Evolutionary conservation across 1,139 yeast genomes (phyloP).

Genomic region (Pichia sp.): DNA sequence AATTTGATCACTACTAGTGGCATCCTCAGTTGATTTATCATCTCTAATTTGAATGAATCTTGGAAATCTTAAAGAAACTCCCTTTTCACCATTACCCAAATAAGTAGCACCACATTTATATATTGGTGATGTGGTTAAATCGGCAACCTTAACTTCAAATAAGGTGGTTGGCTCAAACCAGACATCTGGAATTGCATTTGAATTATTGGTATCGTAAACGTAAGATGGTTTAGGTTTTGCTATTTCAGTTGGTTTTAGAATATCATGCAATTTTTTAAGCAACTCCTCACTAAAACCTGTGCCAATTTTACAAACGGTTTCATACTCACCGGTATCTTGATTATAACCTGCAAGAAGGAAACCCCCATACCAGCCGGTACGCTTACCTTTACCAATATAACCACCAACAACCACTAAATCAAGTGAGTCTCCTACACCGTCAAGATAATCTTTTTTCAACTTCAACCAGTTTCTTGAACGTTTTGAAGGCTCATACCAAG

Average conservation of each 20-base stretch:
- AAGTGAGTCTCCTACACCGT: slow-evolving; percentile 92
- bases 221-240: slow-evolving; percentile 62
- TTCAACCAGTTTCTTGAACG: slow-evolving; percentile 94
- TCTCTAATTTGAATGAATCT: slow-evolving; percentile 80
- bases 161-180: slow-evolving; percentile 90
- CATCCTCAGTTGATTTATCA: slow-evolving; percentile 83
- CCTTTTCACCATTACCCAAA: slow-evolving; percentile 56
- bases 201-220: slow-evolving; percentile 55
- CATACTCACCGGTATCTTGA: slow-evolving; percentile 84
- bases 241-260: slow-evolving; percentile 64
- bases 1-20: slow-evolving; percentile 85
- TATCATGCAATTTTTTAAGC: slow-evolving; percentile 51
- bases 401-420: slow-evolving; percentile 95
- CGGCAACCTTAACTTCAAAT: slow-evolving; percentile 93
- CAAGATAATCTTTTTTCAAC: slow-evolving; percentile 85
- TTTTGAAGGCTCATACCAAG: slow-evolving; percentile 88
- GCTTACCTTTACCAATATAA: slow-evolving; percentile 86
- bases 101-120: slow-evolving; percentile 81
- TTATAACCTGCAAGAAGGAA: slow-evolving; percentile 86
- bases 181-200: slow-evolving; percentile 76
- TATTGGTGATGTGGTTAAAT: slow-evolving; percentile 83
- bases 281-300: slow-evolving; percentile 94
- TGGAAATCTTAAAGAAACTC: slow-evolving; percentile 88
- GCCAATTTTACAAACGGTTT: slow-evolving; percentile 93
- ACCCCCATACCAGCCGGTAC: slow-evolving; percentile 95